Percentiles rank a stretch among this genome's conserved stretches.
Conservation (phyloP, 2,329 filamentous ascomycete species). For the Alternaria sp. region DNA sequence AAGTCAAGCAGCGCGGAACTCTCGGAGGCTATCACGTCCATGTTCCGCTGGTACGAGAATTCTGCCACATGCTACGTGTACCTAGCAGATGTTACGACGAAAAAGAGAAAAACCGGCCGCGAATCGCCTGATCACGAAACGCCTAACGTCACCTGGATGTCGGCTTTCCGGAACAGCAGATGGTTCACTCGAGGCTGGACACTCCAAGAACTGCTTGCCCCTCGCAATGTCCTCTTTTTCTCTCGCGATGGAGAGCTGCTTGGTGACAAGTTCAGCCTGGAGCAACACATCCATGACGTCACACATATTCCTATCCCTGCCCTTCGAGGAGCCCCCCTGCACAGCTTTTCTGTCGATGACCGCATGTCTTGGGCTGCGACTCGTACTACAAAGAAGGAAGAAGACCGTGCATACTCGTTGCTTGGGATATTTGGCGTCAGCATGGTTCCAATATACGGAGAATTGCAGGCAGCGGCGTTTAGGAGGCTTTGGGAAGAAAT, state of each 20-base stretch:
- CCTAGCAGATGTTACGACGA: conserved; percentile 6
- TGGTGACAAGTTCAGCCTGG: neutral
- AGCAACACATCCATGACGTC: conserved; percentile 1
- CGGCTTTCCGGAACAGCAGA: conserved; percentile 7
- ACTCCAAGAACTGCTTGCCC: conserved; percentile 13
- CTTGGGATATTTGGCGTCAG: neutral
- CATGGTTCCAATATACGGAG: neutral
- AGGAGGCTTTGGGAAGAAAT: neutral
- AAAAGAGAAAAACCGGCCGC: neutral
- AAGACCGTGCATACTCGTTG: neutral
- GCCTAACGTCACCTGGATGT: neutral
- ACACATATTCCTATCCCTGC: neutral
- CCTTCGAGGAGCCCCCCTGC: neutral
- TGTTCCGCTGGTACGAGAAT: conserved; percentile 10
- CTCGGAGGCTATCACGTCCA: conserved; percentile 6
- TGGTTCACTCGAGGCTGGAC: conserved; percentile 15
- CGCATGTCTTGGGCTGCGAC: neutral
- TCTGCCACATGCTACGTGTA: conserved; percentile 11
- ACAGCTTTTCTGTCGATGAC: neutral
- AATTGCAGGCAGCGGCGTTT: accelerated
- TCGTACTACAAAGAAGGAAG: neutral
- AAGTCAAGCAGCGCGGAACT: conserved; percentile 5
- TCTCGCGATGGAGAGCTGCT: neutral
- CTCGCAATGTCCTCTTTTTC: neutral
- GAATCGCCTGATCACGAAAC: neutral